Evolutionary conservation across 1,284 basidiomycete species (phyloP).

Genomic region (Phellopilus nigrolimitatus): DNA sequence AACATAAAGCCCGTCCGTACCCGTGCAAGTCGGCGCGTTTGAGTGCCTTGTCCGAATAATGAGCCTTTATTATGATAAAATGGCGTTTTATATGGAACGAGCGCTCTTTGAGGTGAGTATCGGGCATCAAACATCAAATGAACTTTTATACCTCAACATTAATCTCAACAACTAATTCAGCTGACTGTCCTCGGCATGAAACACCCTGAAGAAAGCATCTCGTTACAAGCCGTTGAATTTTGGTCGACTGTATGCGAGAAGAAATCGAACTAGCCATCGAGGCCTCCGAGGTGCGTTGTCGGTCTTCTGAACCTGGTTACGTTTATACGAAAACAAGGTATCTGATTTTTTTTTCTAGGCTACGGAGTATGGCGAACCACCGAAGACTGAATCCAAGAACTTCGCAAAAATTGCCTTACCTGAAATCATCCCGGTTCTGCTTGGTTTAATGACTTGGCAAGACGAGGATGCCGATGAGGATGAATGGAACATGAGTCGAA

Average conservation of each 20-base stretch:
- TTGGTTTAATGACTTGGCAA: constrained; percentile 86
- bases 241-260: constrained; percentile 99
- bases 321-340: constrained; percentile 17
- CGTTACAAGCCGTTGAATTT: constrained; percentile 97
- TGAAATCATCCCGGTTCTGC: constrained; percentile 91
- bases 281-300: constrained; percentile 70
- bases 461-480: constrained; percentile 98
- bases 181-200: constrained; percentile 99
- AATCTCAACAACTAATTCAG: constrained; percentile 37
- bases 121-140: too few species aligned
- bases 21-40: constrained; percentile 90
- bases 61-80: constrained; percentile 96
- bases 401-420: constrained; percentile 94
- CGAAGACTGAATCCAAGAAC: constrained; percentile 82
- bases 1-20: constrained; percentile 83
- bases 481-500: constrained; percentile 98
- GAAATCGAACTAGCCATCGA: constrained; percentile 94
- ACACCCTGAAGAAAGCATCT: constrained; percentile 84
- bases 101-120: constrained; percentile 91
- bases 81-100: constrained; percentile 99
- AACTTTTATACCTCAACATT: not conserved
- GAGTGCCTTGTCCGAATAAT: constrained; percentile 92
- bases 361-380: constrained; percentile 85
- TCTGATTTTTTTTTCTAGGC: constrained; percentile 49
- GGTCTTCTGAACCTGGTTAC: too few species aligned